These are phyloP conservation scores for Tetracladium maxilliforme DNA, from an alignment of 2,329 filamentous ascomycete genomes.

Conservation along the genomic window DNA sequence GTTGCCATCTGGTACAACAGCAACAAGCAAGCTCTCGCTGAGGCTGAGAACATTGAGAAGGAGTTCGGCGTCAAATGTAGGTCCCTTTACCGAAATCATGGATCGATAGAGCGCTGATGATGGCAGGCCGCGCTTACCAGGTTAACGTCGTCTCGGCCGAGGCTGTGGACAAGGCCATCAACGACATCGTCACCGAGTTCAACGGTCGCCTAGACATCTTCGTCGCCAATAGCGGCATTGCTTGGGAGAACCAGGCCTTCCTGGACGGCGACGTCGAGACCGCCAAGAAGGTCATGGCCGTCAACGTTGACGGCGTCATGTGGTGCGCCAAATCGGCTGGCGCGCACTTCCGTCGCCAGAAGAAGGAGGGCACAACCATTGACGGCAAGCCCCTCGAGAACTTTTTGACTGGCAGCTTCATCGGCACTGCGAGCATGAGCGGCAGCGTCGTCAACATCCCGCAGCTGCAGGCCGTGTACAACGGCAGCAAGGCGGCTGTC, in stretches of 20 bases:
- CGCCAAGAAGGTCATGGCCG: conserved; percentile 52
- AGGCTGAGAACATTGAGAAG: conserved; percentile 47
- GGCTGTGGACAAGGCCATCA: conserved; percentile 32
- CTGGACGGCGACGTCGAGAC: conserved; percentile 49
- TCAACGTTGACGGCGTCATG: conserved; percentile 64
- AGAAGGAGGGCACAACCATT: conserved; percentile 46
- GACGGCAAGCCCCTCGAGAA: conserved; percentile 46
- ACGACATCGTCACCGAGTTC: conserved; percentile 46
- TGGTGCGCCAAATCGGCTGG: conserved; percentile 63
- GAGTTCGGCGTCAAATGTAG: conserved; percentile 54
- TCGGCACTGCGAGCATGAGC: conserved; percentile 67
- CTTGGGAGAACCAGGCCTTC: conserved; percentile 55
- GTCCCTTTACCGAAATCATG: conserved; percentile 14
- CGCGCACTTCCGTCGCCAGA: conserved; percentile 54
- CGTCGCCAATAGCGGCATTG: conserved; percentile 64
- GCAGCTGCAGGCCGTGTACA: conserved; percentile 61
- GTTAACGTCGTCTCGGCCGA: conserved; percentile 42
- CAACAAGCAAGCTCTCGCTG: conserved; percentile 47
- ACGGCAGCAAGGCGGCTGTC: conserved; percentile 54
- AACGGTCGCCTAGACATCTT: conserved; percentile 65
- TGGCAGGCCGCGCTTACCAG: conserved; percentile 41
- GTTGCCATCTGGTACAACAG: conserved; percentile 61
- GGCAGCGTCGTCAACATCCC: conserved; percentile 68
- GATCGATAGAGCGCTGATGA: no score
- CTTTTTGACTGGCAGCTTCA: conserved; percentile 53